Percentiles rank a stretch among this genome's conserved stretches.
These are phyloP conservation scores for Helotiales sp. DNA, from an alignment of 2,329 filamentous ascomycete genomes.

Conservation along the genomic window DNA sequence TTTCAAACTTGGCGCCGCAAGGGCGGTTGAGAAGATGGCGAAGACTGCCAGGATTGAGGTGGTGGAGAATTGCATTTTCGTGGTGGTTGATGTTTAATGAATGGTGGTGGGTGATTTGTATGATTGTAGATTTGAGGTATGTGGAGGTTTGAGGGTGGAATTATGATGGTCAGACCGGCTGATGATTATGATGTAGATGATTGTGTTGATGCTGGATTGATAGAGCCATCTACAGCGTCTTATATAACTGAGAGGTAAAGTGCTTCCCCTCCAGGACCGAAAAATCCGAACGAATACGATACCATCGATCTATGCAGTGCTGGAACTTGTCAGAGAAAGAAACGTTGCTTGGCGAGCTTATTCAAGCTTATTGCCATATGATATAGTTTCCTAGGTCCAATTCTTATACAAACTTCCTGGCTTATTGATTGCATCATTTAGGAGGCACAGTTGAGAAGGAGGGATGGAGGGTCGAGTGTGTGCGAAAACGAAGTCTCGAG, in stretches of 20 bases:
- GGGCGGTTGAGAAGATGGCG: not conserved
- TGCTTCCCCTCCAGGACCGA: not conserved
- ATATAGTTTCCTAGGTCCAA: not conserved
- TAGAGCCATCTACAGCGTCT: not conserved
- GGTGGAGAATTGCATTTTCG: not conserved
- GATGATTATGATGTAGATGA: not conserved
- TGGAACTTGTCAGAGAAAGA: not conserved
- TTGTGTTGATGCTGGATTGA: not conserved
- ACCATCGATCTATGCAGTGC: too few relatives aligned
- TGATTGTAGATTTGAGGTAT: too few relatives aligned
- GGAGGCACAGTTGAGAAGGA: not conserved
- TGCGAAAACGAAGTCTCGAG: not conserved
- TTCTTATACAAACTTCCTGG: not conserved
- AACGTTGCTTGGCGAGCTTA: not conserved
- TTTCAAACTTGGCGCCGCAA: not conserved
- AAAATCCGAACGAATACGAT: not conserved
- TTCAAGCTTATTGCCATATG: not conserved
- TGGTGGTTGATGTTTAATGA: not conserved
- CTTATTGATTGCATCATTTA: not conserved
- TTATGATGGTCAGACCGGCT: not conserved
- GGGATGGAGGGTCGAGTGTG: not conserved
- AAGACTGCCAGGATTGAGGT: not conserved
- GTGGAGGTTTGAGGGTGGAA: too few relatives aligned
- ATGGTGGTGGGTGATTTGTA: not conserved
- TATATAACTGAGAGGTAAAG: not conserved